Evolutionary conservation across 2,329 filamentous ascomycete genomes (phyloP).

Genomic region (Cytospora chrysosperma): DNA sequence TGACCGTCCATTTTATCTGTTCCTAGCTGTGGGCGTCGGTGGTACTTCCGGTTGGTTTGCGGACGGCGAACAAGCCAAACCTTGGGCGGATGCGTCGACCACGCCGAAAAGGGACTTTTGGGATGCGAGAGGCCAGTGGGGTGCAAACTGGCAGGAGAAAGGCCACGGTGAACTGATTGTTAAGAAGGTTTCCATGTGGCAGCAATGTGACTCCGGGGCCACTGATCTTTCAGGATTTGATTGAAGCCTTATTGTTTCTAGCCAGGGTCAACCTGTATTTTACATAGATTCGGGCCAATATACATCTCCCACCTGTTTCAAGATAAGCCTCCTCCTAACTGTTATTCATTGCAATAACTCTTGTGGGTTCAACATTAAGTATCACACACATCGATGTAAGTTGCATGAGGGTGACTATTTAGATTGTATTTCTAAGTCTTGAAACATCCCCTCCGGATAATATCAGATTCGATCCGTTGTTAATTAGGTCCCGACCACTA

Average conservation of each 20-base stretch:
- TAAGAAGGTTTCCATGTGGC: conserved; percentile 20
- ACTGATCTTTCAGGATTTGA: conserved; percentile 1
- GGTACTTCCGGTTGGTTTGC: conserved; percentile 7
- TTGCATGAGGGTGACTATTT: no score
- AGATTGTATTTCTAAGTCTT: no score
- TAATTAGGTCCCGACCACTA: no score
- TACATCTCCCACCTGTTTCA: no score
- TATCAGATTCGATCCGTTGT: no score
- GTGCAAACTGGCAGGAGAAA: conserved; percentile 1
- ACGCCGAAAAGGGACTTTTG: conserved; percentile 21
- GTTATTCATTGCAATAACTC: no score
- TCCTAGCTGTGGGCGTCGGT: neutral
- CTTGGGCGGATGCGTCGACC: conserved; percentile 21
- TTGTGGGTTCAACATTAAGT: no score
- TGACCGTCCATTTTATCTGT: conserved; percentile 9
- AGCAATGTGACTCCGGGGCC: conserved; percentile 19
- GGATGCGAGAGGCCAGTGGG: conserved; percentile 16
- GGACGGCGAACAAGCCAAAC: conserved; percentile 22
- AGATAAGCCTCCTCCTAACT: no score
- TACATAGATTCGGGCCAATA: no score
- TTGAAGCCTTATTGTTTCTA: neutral
- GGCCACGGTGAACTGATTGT: conserved; percentile 4
- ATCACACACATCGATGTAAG: no score
- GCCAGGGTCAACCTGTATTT: neutral
- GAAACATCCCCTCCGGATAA: no score